phyloP scores from a whole-genome alignment of 192 early-diverging fungal species.

The Coemansia sp. region DNA sequence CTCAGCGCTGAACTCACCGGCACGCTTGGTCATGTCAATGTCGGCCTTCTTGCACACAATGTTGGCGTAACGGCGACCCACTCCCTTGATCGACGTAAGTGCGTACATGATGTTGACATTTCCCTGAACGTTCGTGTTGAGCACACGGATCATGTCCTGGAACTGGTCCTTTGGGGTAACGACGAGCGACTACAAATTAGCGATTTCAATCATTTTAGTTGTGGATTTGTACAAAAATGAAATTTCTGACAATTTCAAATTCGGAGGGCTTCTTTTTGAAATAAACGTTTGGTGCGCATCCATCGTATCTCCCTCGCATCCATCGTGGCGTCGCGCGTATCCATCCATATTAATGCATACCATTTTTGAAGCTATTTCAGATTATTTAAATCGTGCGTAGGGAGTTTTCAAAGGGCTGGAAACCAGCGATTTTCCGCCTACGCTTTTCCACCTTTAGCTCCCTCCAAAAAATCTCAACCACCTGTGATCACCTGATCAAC shows the following conservation, averaged over 20 bases:
- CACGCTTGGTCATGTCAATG: conserved; percentile 95
- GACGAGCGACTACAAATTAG: conserved; percentile 71
- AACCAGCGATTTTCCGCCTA: not conserved
- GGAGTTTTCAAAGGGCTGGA: conserved; percentile 1
- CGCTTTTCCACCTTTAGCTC: not conserved
- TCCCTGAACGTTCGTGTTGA: conserved; percentile 99
- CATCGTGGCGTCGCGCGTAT: not conserved
- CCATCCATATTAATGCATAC: not conserved
- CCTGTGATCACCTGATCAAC: not conserved
- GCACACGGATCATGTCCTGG: conserved; percentile 97
- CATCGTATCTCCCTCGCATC: not conserved
- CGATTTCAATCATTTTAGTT: not conserved
- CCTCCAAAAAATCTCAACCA: not conserved
- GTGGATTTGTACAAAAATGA: not conserved
- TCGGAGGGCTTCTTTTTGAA: not conserved
- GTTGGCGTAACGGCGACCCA: conserved; percentile 98
- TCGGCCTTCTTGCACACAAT: conserved; percentile 99
- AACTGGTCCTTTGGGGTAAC: conserved; percentile 89
- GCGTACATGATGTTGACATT: conserved; percentile 94
- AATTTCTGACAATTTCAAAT: not conserved
- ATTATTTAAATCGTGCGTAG: conserved; percentile 1
- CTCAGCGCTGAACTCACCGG: conserved; percentile 95
- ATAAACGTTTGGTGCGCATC: not conserved
- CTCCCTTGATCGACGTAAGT: conserved; percentile 96
- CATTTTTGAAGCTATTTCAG: not conserved